Evolutionary conservation across 2,329 filamentous ascomycete species (phyloP), one percentile per base, ranked within the genome.

Genomic region (Paecilomyces dactylethromorphus): DNA sequence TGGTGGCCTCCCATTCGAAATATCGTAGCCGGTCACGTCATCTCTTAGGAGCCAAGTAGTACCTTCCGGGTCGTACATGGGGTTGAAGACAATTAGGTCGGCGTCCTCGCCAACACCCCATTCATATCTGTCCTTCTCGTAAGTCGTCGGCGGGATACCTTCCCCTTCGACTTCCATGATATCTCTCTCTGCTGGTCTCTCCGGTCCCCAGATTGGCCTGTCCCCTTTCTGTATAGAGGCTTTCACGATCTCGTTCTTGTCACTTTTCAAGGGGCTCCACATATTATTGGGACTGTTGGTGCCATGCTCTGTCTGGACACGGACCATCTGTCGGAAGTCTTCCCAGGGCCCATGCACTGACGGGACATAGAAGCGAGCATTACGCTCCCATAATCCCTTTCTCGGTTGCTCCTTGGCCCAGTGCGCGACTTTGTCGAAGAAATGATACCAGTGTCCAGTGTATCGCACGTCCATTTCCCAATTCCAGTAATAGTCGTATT

Each of bases 101-200:
- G 93, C 92, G 60, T 95, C 89, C 74, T 97, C 93, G 57, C 85
- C 90, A 0, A 94, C 89, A 32, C 93, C 93, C 92, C 93, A 97
- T 55, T 81, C 74, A 71, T 92, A 92, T 64, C 87, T 84, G 69
- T 97, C 92, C 62, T 89, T 87, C 55, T 93, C 90, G 66, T 90
- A 87, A 1, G 80, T 79, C 0, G 83, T 87, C 0, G 89, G 88
- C 0, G 92, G 91, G 15, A 79, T 77, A 0, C 89, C 87, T 60
- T 94, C 91, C n/a, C 88, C 82, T 7, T 89, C 86, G 2, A 81
- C 78, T 69, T 90, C 84, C 62, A 92, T 88, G 75, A 87, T 88
- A 70, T 96, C 91, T 1, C 83, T 78, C 32, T 84, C 77, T 1
- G 79, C 76, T 18, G 90, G 89, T 1, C 90, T 86, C 62, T 87